phyloP scores from a whole-genome alignment of 2,329 filamentous ascomycete species.

The Penicillium sclerotigenum region DNA sequence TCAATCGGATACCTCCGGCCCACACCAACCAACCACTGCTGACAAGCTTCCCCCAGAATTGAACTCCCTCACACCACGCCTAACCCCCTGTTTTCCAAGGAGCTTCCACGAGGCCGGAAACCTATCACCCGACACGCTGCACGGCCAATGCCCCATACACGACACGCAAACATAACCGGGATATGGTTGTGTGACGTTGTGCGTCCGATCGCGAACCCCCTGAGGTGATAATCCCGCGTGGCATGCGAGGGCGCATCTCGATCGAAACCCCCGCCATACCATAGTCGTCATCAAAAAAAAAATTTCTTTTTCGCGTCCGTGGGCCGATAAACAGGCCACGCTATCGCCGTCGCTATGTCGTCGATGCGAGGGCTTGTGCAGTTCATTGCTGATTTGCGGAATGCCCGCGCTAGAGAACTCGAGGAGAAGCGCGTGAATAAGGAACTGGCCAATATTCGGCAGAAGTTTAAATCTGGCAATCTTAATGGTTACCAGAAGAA shows the following conservation, averaged over 20 bases:
- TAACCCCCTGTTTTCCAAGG: constrained; percentile 21
- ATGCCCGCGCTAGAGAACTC: constrained; percentile 88
- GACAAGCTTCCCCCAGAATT: constrained; percentile 11
- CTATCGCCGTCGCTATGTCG: constrained; percentile 33
- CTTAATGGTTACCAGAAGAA: constrained; percentile 98
- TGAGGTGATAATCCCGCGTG: constrained; percentile 25
- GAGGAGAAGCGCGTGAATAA: constrained; percentile 99
- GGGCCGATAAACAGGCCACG: background rate
- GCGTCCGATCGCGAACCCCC: constrained; percentile 22
- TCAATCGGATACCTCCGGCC: background rate
- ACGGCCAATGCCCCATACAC: constrained; percentile 26
- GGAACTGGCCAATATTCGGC: constrained; percentile 94
- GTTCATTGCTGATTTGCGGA: constrained; percentile 95
- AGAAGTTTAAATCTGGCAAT: constrained; percentile 96
- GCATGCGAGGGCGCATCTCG: constrained; percentile 23
- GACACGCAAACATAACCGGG: constrained; percentile 16
- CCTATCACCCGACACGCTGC: constrained; percentile 1
- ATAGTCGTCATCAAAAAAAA: too few species aligned
- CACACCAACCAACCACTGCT: constrained; percentile 10
- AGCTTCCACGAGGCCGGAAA: constrained; percentile 3
- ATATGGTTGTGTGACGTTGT: constrained; percentile 32
- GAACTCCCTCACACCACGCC: constrained; percentile 2
- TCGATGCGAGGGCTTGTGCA: constrained; percentile 76
- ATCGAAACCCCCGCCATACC: constrained; percentile 13
- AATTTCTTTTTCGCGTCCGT: background rate